A percentile compares a stretch with the other conserved stretches of the same genome.
Conservation (phyloP, 208 protist genomes). For the Vickermania spadyakhi region DNA sequence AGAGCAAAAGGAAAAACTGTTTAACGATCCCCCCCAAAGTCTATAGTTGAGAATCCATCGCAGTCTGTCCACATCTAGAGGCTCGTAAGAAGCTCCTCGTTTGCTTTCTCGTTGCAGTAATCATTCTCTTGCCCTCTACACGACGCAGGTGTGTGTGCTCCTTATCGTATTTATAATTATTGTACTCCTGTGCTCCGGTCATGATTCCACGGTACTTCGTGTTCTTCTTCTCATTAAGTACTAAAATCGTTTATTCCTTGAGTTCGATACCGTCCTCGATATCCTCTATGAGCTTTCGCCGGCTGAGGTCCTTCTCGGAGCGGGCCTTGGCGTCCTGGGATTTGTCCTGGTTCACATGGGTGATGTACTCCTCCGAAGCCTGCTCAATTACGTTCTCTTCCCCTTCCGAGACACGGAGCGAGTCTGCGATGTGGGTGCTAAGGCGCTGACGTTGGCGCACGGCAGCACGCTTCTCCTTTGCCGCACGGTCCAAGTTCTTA, state of each 20-base stretch:
- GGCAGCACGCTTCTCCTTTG: constrained; percentile 69
- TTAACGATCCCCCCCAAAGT: too few relatives aligned
- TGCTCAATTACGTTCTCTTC: constrained; percentile 16
- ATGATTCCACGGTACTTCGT: background rate
- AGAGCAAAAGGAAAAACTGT: too few relatives aligned
- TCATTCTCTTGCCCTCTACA: too few relatives aligned
- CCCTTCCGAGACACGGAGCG: background rate
- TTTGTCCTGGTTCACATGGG: constrained; percentile 46
- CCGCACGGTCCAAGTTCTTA: constrained; percentile 88
- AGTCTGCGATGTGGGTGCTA: constrained; percentile 41
- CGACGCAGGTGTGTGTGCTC: too few relatives aligned
- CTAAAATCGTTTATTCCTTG: constrained; percentile 17
- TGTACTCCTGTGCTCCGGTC: too few relatives aligned
- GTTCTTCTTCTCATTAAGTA: too few relatives aligned
- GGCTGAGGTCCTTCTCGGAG: constrained; percentile 33
- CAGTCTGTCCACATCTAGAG: too few relatives aligned
- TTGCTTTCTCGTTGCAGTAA: too few relatives aligned
- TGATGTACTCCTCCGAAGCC: constrained; percentile 28
- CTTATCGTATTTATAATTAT: too few relatives aligned
- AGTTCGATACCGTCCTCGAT: constrained; percentile 74
- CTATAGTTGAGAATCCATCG: too few relatives aligned
- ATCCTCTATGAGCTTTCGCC: constrained; percentile 59
- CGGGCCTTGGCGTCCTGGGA: constrained; percentile 30
- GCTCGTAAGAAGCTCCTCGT: too few relatives aligned
- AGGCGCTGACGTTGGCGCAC: constrained; percentile 56